Evolutionary conservation across 2,329 filamentous ascomycete genomes (phyloP).

Genomic region (Fusarium fujikuroi): DNA sequence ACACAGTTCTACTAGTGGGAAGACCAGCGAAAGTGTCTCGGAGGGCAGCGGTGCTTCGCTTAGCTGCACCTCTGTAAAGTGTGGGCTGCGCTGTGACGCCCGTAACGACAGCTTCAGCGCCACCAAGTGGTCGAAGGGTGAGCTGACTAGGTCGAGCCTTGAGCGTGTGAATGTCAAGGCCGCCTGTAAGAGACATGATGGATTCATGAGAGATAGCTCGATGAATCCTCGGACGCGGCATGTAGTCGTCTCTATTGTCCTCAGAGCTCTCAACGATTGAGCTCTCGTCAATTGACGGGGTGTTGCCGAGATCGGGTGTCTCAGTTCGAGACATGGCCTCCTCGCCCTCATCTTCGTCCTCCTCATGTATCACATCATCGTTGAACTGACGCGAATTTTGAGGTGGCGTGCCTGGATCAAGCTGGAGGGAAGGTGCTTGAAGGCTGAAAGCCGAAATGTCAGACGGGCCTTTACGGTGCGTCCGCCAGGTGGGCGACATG

Average conservation of each 20-base stretch:
- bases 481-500: conserved; percentile 67
- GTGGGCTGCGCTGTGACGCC: conserved; percentile 70
- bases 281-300: conserved; percentile 49
- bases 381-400: conserved; percentile 39
- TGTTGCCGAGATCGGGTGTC: conserved; percentile 43
- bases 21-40: conserved; percentile 64
- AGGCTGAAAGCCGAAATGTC: conserved; percentile 65
- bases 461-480: conserved; percentile 67
- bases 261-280: conserved; percentile 49
- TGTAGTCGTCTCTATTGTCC: conserved; percentile 49
- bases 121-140: conserved; percentile 64
- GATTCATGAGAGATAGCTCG: conserved; percentile 85
- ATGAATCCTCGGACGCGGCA: conserved; percentile 62
- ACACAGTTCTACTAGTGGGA: conserved; percentile 49
- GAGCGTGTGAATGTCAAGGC: conserved; percentile 89
- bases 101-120: conserved; percentile 66
- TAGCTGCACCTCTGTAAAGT: conserved; percentile 58
- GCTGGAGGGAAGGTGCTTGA: conserved; percentile 50
- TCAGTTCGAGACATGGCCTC: conserved; percentile 33
- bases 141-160: conserved; percentile 81
- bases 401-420: conserved; percentile 49
- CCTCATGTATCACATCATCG: conserved; percentile 51
- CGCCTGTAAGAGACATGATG: conserved; percentile 85
- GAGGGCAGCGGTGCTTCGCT: conserved; percentile 65
- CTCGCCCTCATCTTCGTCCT: conserved; percentile 50